Evolutionary conservation across 495 filamentous ascomycete species (phyloP).

Genomic region (Pseudevernia furfuracea): DNA sequence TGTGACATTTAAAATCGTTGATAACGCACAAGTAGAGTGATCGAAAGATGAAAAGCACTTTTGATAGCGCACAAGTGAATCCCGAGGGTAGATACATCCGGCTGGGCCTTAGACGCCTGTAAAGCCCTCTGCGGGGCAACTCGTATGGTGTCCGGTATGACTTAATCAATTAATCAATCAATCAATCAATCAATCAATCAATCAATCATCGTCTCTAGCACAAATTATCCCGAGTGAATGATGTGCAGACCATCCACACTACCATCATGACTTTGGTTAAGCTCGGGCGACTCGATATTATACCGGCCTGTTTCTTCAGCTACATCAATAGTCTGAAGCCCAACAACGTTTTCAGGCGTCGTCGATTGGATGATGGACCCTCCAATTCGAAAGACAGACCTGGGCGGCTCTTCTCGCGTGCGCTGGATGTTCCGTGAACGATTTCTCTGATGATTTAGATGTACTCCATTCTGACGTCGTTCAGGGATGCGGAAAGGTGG

Average conservation of each 20-base stretch:
- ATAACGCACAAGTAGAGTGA: no score
- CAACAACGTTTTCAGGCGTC: neutral
- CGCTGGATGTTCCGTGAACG: conserved; percentile 27
- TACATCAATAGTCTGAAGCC: neutral
- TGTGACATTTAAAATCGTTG: no score
- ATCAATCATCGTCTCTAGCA: neutral
- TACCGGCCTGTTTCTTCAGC: neutral
- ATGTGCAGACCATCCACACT: neutral
- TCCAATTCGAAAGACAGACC: conserved; percentile 46
- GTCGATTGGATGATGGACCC: conserved; percentile 36
- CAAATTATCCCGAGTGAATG: neutral
- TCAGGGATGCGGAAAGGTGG: conserved; percentile 20
- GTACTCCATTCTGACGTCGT: conserved; percentile 15
- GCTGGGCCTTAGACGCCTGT: no score
- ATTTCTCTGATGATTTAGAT: conserved; percentile 26
- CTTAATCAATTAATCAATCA: no score
- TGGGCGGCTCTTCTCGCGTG: conserved; percentile 30
- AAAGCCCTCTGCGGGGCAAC: no score
- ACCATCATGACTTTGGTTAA: neutral
- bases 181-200: no score
- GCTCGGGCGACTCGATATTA: neutral
- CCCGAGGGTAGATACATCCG: no score
- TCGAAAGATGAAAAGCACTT: no score
- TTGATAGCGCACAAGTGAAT: no score
- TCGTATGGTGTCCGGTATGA: no score